Evolutionary conservation across 352 stramenopile species (phyloP), one percentile per base, ranked within the genome.

Genomic region (Pythium grandisporangium): DNA sequence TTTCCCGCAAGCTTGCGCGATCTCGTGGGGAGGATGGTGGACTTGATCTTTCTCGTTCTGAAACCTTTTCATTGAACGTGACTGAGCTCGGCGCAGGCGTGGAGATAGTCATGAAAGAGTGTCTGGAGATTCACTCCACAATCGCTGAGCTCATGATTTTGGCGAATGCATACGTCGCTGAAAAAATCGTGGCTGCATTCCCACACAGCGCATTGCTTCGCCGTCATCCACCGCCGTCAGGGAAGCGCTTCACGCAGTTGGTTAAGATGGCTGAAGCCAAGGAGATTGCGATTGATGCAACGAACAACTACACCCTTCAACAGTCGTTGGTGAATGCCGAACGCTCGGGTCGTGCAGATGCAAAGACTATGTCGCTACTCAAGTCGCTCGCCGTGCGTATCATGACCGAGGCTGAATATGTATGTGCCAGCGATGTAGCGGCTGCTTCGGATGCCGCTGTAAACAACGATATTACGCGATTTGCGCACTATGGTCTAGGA

Each of bases 91-190:
- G 70, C 11, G 72, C 84, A 44, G 79, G 79, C 30, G 69, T 94
- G 20, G 71, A 86, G 51, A 86, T 97, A 24, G 79, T 67, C 20
- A 70, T 85, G 22, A 97, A 97, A 48, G 76, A 94, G 45, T 91
- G 84, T 39, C 54, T 95, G 21, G 91, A 97, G 61, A 97, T 97
- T 48, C 87, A 97, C 58, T 61, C 80, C 34, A 97, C 88, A 34
- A 96, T 97, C 39, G 88, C 88, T 0, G 89, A 96, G 61, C 63
- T 96, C 30, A 96, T 96, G 88, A 97, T 97, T 40, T 64, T 96
- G 17, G 88, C 91, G 16, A 97, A 97, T 44, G 70, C 63, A 12
- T 88, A 62, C 33, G 88, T 97, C 3, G 91, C 91, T 13, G 67
- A 72, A 34, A 80, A 71, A 32, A 93, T 97, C 22, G 70, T 84